Percentiles rank a stretch among this genome's conserved stretches.
These are phyloP conservation scores for Alternaria gansuensis DNA, from an alignment of 2,329 filamentous ascomycete genomes.

Conservation along the genomic window DNA sequence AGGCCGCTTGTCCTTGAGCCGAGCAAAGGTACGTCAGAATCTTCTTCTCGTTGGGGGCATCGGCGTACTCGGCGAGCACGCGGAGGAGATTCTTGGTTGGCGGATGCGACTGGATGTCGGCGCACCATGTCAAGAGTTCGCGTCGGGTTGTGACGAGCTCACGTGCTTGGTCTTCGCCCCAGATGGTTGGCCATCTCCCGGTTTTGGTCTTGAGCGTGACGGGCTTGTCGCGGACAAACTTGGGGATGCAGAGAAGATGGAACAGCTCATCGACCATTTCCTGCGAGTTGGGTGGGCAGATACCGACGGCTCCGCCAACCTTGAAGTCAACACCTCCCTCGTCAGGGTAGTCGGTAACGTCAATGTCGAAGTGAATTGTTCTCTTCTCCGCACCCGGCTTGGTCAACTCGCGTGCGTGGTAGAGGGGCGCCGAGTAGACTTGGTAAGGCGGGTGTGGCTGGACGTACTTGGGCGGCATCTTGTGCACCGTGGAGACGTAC, in stretches of 20 bases:
- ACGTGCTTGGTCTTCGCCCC: slow-evolving; percentile 87
- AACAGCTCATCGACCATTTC: slow-evolving; percentile 83
- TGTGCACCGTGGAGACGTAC: slow-evolving; percentile 56
- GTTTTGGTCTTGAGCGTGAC: slow-evolving; percentile 78
- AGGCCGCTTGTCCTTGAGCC: slow-evolving; percentile 87
- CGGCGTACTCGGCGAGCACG: slow-evolving; percentile 83
- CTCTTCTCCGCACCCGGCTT: slow-evolving; percentile 90
- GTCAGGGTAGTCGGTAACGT: slow-evolving; percentile 91
- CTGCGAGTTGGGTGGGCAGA: slow-evolving; percentile 86
- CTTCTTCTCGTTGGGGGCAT: slow-evolving; percentile 83
- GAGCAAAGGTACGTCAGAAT: slow-evolving; percentile 86
- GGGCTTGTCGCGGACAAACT: slow-evolving; percentile 83
- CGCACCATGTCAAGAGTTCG: slow-evolving; percentile 94
- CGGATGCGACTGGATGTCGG: slow-evolving; percentile 90
- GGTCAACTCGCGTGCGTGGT: slow-evolving; percentile 85
- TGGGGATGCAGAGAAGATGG: slow-evolving; percentile 81
- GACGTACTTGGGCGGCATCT: slow-evolving; percentile 85
- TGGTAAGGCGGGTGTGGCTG: slow-evolving; percentile 94
- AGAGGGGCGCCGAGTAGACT: slow-evolving; percentile 88
- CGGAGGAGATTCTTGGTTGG: slow-evolving; percentile 89
- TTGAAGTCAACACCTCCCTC: slow-evolving; percentile 91
- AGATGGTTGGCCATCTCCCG: slow-evolving; percentile 96
- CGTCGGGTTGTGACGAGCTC: slow-evolving; percentile 89
- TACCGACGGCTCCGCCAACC: slow-evolving; percentile 92
- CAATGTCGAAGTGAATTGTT: slow-evolving; percentile 96